These are phyloP conservation scores for Phytophthora hybrid DNA, from an alignment of 352 stramenopile genomes.

Conservation along the genomic window DNA sequence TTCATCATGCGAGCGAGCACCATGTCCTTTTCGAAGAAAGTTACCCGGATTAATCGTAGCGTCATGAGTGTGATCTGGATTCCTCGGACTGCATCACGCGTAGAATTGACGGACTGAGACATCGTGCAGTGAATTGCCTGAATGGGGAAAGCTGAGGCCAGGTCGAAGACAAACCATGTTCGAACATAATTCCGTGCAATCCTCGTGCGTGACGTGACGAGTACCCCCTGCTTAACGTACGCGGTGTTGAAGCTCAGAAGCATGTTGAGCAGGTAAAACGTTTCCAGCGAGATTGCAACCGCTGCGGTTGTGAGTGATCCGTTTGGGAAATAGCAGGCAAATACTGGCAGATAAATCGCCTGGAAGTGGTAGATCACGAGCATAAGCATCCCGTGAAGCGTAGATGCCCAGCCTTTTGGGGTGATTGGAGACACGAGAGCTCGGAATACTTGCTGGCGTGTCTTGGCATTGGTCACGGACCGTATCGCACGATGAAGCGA, in stretches of 20 bases:
- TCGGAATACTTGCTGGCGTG: background rate
- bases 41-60: constrained; percentile 14
- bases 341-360: constrained; percentile 18
- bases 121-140: background rate
- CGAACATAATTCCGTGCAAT: constrained; percentile 22
- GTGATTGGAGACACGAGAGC: constrained; percentile 9
- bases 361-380: constrained; percentile 22
- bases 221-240: constrained; percentile 8
- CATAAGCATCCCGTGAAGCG: constrained; percentile 8
- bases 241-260: constrained; percentile 36
- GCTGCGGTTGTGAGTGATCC: background rate
- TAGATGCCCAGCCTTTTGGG: constrained; percentile 13
- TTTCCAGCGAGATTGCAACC: constrained; percentile 12
- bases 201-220: constrained; percentile 22
- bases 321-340: constrained; percentile 5
- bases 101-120: background rate
- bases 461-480: background rate
- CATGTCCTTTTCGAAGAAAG: constrained; percentile 21
- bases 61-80: constrained; percentile 29
- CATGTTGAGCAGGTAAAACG: constrained; percentile 5
- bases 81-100: background rate
- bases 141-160: constrained; percentile 14
- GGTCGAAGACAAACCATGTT: constrained; percentile 25
- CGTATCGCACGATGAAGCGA: constrained; percentile 3
- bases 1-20: constrained; percentile 22